Evolutionary conservation across 2,329 filamentous ascomycete genomes (phyloP).

Genomic region (Xylariomycetidae sp.): DNA sequence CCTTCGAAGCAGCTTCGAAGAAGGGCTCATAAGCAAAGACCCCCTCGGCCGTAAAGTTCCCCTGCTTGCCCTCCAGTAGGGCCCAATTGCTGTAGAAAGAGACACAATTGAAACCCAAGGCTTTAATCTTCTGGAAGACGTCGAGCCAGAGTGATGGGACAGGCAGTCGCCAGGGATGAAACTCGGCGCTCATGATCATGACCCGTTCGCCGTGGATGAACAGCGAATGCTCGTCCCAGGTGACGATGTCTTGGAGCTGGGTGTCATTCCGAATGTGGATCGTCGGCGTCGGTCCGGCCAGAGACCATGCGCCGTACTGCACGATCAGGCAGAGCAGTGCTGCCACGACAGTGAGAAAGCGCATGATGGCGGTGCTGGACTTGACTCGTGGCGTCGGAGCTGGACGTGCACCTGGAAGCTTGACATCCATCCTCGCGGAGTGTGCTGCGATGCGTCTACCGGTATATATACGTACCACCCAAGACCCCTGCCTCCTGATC

Average conservation of each 20-base stretch:
- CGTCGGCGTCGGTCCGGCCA: not conserved
- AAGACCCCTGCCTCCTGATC: too few relatives aligned
- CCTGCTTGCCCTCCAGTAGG: constrained; percentile 65
- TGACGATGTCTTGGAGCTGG: constrained; percentile 32
- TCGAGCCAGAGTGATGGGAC: constrained; percentile 53
- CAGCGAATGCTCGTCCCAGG: constrained; percentile 62
- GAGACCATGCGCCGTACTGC: not conserved
- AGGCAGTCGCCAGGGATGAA: constrained; percentile 52
- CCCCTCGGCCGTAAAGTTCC: constrained; percentile 62
- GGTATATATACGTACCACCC: too few relatives aligned
- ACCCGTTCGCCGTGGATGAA: constrained; percentile 59
- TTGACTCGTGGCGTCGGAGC: not conserved
- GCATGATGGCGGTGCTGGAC: not conserved
- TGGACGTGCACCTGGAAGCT: not conserved
- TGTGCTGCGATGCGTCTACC: too few relatives aligned
- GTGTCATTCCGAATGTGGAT: not conserved
- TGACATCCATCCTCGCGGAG: not conserved
- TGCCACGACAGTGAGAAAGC: constrained; percentile 1
- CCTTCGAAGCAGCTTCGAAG: constrained; percentile 65
- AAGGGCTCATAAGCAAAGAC: constrained; percentile 68
- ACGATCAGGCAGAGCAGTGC: constrained; percentile 3
- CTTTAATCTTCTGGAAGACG: constrained; percentile 75
- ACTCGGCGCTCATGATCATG: constrained; percentile 61
- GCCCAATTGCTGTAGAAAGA: constrained; percentile 79
- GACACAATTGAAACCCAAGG: constrained; percentile 70